Evolutionary conservation across 2,329 filamentous ascomycete genomes (phyloP), one percentile per base, ranked within the genome.

Genomic region (Neonectria sp.): DNA sequence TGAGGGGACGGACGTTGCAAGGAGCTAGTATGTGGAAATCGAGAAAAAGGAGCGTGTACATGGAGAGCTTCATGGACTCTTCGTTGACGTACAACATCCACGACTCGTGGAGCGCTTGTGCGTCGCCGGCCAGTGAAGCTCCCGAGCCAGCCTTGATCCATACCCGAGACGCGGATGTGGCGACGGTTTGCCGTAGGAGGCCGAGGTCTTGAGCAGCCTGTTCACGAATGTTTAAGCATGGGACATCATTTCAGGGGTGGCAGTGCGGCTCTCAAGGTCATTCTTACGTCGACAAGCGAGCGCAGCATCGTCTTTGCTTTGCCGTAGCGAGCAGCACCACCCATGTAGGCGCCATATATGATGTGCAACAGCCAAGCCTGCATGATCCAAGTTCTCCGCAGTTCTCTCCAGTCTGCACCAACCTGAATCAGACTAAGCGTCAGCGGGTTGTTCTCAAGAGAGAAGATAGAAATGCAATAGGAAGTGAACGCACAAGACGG

Each of bases 321-420:
- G 9, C 71, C 58, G 27, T 76, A 76, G 13, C 72, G 67, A 11
- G 59, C 55, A 21, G 73, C 66, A 33, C 75, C 73, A 17, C 73
- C 76, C 55, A 75, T 74, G 55, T 73, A 79, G 6, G 72, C 73
- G 1, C 77, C 77, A 33, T 79, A 78, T 8, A 78, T 71, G 17
- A 78, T 76, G 63, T 75, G 73, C 29, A 79, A 67, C 31, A 78
- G 64, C 75, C 74, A 78, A 5, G 73, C 66, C 61, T 79, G 77
- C 53, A 78, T 73, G n/a, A 71, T 65, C 75, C 73, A 76, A 12
- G 70, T 68, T 6, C 69, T 68, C 40, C 70, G 70, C n/a, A 77
- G 61, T 17, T 72, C 71, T 59, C 59, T 74, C 53, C 65, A 71
- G 52, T 77, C 67, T 3, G 60, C 57, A 21, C 68, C 64, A 3